Evolutionary conservation across 352 stramenopile species (phyloP).

Genomic region (Elongisporangium anandrum): DNA sequence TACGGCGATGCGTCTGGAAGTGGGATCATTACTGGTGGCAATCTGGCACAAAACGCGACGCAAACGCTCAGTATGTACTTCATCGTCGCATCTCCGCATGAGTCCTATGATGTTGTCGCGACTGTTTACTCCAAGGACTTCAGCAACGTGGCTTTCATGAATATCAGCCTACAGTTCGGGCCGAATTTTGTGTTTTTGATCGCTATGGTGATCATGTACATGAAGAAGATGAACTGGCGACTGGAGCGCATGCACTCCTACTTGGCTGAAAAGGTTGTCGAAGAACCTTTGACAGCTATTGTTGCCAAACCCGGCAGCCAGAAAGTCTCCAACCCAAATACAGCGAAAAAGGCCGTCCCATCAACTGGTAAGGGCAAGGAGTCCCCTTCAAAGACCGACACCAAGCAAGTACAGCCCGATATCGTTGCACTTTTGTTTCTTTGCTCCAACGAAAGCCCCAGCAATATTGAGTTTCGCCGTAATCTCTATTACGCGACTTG

Average conservation of each 20-base stretch:
- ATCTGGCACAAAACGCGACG: slow-evolving; percentile 47
- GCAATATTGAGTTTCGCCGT: slow-evolving; percentile 65
- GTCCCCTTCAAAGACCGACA: background rate
- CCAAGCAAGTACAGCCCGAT: slow-evolving; percentile 30
- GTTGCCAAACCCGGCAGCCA: slow-evolving; percentile 9
- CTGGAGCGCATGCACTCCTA: slow-evolving; percentile 78
- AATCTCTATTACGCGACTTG: slow-evolving; percentile 74
- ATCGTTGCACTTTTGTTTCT: slow-evolving; percentile 76
- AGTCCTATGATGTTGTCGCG: slow-evolving; percentile 50
- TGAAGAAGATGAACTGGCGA: slow-evolving; percentile 75
- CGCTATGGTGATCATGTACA: slow-evolving; percentile 46
- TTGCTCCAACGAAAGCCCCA: slow-evolving; percentile 59
- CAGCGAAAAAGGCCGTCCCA: background rate
- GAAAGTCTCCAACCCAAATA: background rate
- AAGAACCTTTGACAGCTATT: background rate
- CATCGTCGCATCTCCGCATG: slow-evolving; percentile 58
- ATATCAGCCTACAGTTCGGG: slow-evolving; percentile 54
- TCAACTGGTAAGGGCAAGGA: slow-evolving; percentile 1
- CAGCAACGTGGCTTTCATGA: slow-evolving; percentile 40
- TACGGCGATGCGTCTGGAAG: slow-evolving; percentile 58
- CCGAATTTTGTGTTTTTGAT: slow-evolving; percentile 44
- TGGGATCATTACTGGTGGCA: slow-evolving; percentile 58
- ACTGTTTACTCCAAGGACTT: slow-evolving; percentile 78
- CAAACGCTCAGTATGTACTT: slow-evolving; percentile 83
- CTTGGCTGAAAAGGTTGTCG: slow-evolving; percentile 54